Conservation (phyloP, 805 yeast species). For the Myxozyma geophila region DNA sequence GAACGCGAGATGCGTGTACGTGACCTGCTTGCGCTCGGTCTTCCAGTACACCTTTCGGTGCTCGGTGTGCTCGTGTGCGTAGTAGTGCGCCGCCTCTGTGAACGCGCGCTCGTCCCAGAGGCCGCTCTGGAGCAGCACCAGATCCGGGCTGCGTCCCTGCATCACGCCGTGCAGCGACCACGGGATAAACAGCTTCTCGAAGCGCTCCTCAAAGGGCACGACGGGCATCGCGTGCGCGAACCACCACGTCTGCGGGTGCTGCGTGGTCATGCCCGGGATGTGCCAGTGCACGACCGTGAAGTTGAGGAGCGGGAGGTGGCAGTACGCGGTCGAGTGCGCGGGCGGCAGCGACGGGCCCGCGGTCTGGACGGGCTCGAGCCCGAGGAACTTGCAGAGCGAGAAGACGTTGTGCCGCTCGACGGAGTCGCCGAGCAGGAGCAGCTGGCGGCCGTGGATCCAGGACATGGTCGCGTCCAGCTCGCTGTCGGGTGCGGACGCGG, state of each 20-base stretch:
- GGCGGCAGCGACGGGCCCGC: background rate
- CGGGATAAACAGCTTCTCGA: conserved; percentile 15
- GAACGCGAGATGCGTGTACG: conserved; percentile 28
- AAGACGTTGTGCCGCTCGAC: conserved; percentile 26
- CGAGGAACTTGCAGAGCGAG: conserved; percentile 25
- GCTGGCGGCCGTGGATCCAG: conserved; percentile 21
- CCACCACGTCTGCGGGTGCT: no score
- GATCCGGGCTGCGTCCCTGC: conserved; percentile 22
- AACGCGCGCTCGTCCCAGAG: conserved; percentile 35
- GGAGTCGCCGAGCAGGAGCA: conserved; percentile 31
- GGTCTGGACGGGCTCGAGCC: background rate
- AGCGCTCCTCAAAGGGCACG: conserved; percentile 33
- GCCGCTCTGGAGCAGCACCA: conserved; percentile 30
- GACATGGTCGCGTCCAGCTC: conserved; percentile 4
- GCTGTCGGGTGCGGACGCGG: background rate
- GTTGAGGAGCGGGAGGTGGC: conserved; percentile 26
- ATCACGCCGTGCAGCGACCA: background rate
- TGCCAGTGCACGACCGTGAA: conserved; percentile 35
- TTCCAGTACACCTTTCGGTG: conserved; percentile 5
- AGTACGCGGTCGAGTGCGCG: conserved; percentile 20
- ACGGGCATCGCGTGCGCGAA: no score
- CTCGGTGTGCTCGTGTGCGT: background rate
- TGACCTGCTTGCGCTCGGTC: background rate
- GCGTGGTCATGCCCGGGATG: conserved; percentile 23
- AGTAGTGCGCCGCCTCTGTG: conserved; percentile 10